These are phyloP conservation scores for Scheffersomyces coipomensis DNA, from an alignment of 805 yeast genomes.

Conservation along the genomic window DNA sequence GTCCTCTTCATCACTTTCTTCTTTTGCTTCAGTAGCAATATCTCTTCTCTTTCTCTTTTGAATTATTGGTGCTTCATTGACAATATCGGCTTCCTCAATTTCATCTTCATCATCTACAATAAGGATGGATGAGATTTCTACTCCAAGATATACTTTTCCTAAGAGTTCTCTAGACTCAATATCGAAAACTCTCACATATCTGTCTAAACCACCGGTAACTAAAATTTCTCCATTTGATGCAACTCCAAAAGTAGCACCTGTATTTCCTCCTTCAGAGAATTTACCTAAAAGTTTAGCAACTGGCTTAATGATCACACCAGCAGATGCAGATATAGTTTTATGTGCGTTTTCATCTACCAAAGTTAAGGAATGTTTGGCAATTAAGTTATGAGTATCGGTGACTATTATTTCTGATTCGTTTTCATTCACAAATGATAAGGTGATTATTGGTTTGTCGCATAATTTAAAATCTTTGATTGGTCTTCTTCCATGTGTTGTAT, in stretches of 20 bases:
- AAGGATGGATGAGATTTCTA: conserved; percentile 58
- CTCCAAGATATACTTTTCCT: conserved; percentile 75
- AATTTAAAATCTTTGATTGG: conserved; percentile 62
- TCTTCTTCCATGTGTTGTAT: conserved; percentile 62
- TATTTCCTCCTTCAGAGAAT: conserved; percentile 46
- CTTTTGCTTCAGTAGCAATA: conserved; percentile 16
- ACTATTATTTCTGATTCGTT: conserved; percentile 52
- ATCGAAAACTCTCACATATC: conserved; percentile 80
- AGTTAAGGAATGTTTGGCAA: conserved; percentile 49
- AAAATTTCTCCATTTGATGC: conserved; percentile 42
- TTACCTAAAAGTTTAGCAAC: conserved; percentile 63
- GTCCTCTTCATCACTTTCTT: conserved; percentile 35
- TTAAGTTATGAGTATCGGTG: conserved; percentile 68
- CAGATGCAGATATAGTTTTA: conserved; percentile 39
- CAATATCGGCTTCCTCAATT: conserved; percentile 27
- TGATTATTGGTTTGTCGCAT: conserved; percentile 52
- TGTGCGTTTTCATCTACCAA: conserved; percentile 34
- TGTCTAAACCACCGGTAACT: conserved; percentile 82
- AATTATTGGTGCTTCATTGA: conserved; percentile 7
- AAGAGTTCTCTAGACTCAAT: conserved; percentile 53
- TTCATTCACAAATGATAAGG: conserved; percentile 32
- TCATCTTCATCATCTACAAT: conserved; percentile 49
- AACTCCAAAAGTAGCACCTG: conserved; percentile 77
- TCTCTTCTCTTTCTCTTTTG: conserved; percentile 22
- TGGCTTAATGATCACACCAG: conserved; percentile 44